Percentiles rank a stretch among this genome's conserved stretches.
phyloP scores from a whole-genome alignment of 1,284 basidiomycete species.

The Laetiporus sulphureus region DNA sequence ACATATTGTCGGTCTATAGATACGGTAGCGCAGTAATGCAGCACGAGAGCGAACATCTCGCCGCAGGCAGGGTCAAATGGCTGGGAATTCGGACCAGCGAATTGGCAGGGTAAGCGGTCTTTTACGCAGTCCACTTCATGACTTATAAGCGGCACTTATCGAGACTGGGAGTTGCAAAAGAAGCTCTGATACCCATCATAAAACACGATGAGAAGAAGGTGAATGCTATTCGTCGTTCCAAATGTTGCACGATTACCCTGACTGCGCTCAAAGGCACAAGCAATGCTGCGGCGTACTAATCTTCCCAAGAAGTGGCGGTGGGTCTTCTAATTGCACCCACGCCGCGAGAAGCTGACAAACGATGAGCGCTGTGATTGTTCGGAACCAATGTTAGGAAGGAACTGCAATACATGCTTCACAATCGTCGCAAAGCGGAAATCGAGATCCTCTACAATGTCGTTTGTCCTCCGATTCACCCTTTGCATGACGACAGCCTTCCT shows the following conservation, averaged over 20 bases:
- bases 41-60: conserved; percentile 59
- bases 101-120: conserved; percentile 40
- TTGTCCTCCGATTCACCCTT: too few species aligned
- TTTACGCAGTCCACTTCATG: not conserved
- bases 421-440: conserved; percentile 83
- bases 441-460: conserved; percentile 58
- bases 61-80: conserved; percentile 67
- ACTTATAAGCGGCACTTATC: not conserved
- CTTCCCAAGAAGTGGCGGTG: conserved; percentile 72
- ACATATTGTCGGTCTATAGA: conserved; percentile 83
- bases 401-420: conserved; percentile 71
- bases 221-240: too few species aligned
- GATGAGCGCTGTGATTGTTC: too few species aligned
- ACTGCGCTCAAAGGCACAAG: conserved; percentile 52
- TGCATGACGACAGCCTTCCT: too few species aligned
- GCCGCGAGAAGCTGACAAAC: too few species aligned
- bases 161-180: conserved; percentile 55
- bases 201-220: conserved; percentile 72
- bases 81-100: conserved; percentile 74
- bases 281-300: conserved; percentile 49
- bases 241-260: too few species aligned
- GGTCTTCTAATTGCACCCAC: too few species aligned
- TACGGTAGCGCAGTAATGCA: conserved; percentile 57
- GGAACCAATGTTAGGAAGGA: too few species aligned
- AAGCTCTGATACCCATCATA: conserved; percentile 64